Conservation (phyloP, 805 yeast species). For the Lipomyces yamadae region DNA sequence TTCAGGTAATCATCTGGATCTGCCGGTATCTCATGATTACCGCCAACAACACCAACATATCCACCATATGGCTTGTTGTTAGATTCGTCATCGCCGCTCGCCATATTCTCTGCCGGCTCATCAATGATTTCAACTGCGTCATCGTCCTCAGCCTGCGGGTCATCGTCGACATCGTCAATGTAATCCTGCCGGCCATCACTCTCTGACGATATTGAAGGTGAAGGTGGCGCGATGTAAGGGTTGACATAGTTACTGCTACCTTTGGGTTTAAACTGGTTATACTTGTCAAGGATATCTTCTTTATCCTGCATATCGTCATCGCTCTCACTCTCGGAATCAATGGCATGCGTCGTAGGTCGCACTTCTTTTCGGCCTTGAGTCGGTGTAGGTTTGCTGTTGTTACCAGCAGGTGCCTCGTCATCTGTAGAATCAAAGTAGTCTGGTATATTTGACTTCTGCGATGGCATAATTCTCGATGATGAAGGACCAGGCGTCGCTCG, state of each 20-base stretch:
- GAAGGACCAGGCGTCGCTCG: background rate
- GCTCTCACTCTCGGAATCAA: constrained; percentile 5
- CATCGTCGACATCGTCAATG: constrained; percentile 5
- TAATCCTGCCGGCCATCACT: constrained; percentile 3
- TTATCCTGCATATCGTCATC: background rate
- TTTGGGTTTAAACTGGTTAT: background rate
- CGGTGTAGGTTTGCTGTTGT: background rate
- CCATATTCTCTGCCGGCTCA: background rate
- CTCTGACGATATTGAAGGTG: constrained; percentile 1
- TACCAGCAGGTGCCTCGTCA: background rate
- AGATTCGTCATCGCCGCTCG: background rate
- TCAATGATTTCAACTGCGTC: constrained; percentile 1
- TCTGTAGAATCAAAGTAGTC: background rate
- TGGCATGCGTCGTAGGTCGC: background rate
- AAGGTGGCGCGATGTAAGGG: background rate
- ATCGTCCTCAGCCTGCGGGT: constrained; percentile 6
- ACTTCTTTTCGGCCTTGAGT: background rate
- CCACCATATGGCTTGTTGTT: constrained; percentile 1
- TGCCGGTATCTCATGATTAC: background rate
- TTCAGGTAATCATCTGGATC: background rate
- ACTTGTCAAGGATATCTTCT: background rate
- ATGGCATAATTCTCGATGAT: background rate
- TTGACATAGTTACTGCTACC: background rate
- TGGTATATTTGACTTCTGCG: background rate
- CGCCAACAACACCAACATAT: background rate